Percentiles rank a stretch among this genome's conserved stretches.
phyloP scores from a whole-genome alignment of 1,284 basidiomycete genomes.

The Microbotryomycetes sp. region DNA sequence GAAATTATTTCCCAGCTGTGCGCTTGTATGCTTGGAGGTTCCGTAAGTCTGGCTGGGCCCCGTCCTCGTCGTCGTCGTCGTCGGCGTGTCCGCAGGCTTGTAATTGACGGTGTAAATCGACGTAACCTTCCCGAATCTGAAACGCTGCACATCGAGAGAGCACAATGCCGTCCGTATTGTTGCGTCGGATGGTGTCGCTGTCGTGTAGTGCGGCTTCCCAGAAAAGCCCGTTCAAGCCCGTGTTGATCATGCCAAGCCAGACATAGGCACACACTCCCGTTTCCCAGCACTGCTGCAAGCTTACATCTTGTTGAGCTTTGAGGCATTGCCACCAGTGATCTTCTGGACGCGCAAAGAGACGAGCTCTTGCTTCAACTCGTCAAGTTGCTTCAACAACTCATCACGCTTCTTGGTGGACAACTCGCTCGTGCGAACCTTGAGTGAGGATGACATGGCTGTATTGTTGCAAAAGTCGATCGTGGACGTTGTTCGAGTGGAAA shows the following conservation, averaged over 20 bases:
- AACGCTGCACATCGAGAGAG: too few relatives aligned
- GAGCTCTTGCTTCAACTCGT: slow-evolving; percentile 94
- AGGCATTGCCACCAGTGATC: slow-evolving; percentile 90
- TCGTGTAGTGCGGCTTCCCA: too few relatives aligned
- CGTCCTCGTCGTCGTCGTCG: not conserved
- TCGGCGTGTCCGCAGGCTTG: not conserved
- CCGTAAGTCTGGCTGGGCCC: not conserved
- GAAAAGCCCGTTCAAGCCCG: too few relatives aligned
- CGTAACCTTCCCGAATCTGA: too few relatives aligned
- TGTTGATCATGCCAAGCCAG: too few relatives aligned
- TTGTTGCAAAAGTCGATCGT: too few relatives aligned
- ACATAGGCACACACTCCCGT: too few relatives aligned
- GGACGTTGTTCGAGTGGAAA: too few relatives aligned
- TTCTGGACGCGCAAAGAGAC: slow-evolving; percentile 80
- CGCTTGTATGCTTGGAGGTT: not conserved
- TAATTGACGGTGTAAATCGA: too few relatives aligned
- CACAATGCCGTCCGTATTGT: too few relatives aligned
- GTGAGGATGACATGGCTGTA: slow-evolving; percentile 9
- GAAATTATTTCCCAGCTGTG: not conserved
- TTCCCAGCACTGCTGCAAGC: too few relatives aligned
- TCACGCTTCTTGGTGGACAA: slow-evolving; percentile 32
- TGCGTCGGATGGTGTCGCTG: too few relatives aligned
- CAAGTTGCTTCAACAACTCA: slow-evolving; percentile 92
- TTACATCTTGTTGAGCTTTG: slow-evolving; percentile 96
- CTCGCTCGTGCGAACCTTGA: slow-evolving; percentile 35